Conservation (phyloP, 371 early-diverging fungal species). For the Apophysomyces elegans region DNA sequence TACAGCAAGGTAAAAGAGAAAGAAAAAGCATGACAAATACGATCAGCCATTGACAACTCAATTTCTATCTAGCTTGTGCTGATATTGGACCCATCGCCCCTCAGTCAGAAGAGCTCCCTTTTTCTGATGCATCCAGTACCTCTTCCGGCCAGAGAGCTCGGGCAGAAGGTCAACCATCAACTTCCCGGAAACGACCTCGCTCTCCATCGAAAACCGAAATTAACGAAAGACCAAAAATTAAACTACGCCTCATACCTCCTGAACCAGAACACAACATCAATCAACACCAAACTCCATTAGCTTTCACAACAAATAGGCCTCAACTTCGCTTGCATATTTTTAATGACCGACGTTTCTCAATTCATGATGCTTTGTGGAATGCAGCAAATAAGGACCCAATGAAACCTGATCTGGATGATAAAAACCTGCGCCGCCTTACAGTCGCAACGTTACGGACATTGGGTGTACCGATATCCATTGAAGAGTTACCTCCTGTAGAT, state of each 20-base stretch:
- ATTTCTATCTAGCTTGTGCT: slow-evolving; percentile 1
- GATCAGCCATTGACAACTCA: neutral
- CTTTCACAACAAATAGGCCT: slow-evolving; percentile 26
- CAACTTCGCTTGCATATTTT: slow-evolving; percentile 31
- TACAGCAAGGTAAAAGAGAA: slow-evolving; percentile 26
- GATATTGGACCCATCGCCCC: slow-evolving; percentile 7
- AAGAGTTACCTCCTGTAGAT: slow-evolving; percentile 39
- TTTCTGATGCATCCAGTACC: slow-evolving; percentile 7
- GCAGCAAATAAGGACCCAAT: slow-evolving; percentile 34
- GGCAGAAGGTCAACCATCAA: slow-evolving; percentile 5
- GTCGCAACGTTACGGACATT: slow-evolving; percentile 38
- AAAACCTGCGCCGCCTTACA: slow-evolving; percentile 34
- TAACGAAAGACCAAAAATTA: slow-evolving; percentile 11
- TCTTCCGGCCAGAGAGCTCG: slow-evolving; percentile 11
- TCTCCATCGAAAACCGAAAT: slow-evolving; percentile 19
- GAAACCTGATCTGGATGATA: slow-evolving; percentile 42
- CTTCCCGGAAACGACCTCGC: slow-evolving; percentile 21
- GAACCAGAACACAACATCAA: slow-evolving; percentile 5
- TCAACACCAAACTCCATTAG: slow-evolving; percentile 7
- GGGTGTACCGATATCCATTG: slow-evolving; percentile 33
- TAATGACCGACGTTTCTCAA: slow-evolving; percentile 10
- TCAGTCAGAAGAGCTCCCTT: slow-evolving; percentile 5
- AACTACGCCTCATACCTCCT: slow-evolving; percentile 13
- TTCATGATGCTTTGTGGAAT: neutral
- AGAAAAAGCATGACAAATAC: neutral